Evolutionary conservation across 345 rosid genomes (phyloP).

Genomic region (Acer yangbiense): DNA sequence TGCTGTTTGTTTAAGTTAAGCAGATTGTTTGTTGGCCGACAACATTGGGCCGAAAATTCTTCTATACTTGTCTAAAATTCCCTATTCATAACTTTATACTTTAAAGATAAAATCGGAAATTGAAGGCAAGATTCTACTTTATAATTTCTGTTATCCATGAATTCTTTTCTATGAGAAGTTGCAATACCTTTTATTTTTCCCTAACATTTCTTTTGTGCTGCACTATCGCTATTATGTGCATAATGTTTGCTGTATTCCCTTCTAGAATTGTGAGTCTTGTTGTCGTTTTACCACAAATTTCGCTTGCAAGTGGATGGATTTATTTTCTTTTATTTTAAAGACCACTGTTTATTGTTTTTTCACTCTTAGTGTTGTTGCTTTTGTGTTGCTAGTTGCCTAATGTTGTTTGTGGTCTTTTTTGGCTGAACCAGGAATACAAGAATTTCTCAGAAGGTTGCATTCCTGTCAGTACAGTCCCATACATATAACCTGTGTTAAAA

Average conservation of each 20-base stretch:
- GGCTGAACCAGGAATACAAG: slow-evolving; percentile 42
- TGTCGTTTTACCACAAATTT: neutral
- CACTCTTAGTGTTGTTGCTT: neutral
- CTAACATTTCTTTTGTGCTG: neutral
- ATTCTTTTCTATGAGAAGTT: neutral
- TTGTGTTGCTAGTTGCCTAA: slow-evolving; percentile 18
- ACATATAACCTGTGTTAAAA: slow-evolving; percentile 19
- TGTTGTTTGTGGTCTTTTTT: slow-evolving; percentile 18
- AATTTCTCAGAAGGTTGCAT: slow-evolving; percentile 32
- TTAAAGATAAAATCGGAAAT: neutral
- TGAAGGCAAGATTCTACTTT: neutral
- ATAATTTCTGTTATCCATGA: neutral
- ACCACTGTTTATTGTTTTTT: neutral
- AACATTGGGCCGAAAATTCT: neutral
- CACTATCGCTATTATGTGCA: neutral
- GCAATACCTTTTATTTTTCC: neutral
- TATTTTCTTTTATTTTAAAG: neutral
- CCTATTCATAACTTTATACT: neutral
- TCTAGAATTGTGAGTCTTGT: neutral
- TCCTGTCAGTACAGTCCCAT: slow-evolving; percentile 21
- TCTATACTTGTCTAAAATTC: neutral
- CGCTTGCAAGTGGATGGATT: neutral
- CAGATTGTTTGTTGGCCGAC: neutral
- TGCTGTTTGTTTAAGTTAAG: neutral
- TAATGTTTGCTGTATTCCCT: neutral